Base-by-base conservation (phyloP, 768 basidiomycete species). In the Lactarius vividus region DNA sequence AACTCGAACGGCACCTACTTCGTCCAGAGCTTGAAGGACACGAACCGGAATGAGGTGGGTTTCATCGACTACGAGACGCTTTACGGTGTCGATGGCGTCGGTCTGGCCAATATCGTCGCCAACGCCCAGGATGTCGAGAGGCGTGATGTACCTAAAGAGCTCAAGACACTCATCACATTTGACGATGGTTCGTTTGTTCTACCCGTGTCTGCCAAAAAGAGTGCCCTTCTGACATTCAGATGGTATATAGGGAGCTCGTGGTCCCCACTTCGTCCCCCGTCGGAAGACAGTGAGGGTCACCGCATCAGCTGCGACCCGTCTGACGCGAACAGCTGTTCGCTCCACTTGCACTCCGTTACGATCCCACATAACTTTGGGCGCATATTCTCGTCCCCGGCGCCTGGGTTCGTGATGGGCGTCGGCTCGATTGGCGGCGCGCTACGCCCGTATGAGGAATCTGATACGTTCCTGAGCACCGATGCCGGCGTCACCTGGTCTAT, bases 1-100 rank as follows among this genome's bases (percentile, higher is more conserved):
- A 97, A 98, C 76, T 93, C 91, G 42, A 96, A 98, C 71, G 97
- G 97, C 4, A 97, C 95, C 16, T 96, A 86, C 77, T 99, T 98
- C 75, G 90, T 94, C 11, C 84, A 96, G 77, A 90, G 91, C 71
- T 81, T 99, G 65, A 85, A 88, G 77, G 88, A 96, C 73, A 98
- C 97, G 5, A 98, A 98, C 75, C 81, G 97, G 57, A 96, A 98
- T 75, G 80, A 83, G 54, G 76, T 81, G 65, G 97, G 96, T 11
- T 97, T 86, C 65, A 96, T 98, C 40, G 97, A 98, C 75, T 98
- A 88, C 71, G 97, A 99, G 78, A 86, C 84, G 65, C 75, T 96
- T 40, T 89, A 89, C 70, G 93, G 92, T 0, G 79, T 96, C 16
- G 91, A 94, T 62, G 96, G 97, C 7, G 87, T 98, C 11, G 97